These are phyloP conservation scores for Citrus sp. DNA, from an alignment of 345 rosid genomes.

Conservation along the genomic window DNA sequence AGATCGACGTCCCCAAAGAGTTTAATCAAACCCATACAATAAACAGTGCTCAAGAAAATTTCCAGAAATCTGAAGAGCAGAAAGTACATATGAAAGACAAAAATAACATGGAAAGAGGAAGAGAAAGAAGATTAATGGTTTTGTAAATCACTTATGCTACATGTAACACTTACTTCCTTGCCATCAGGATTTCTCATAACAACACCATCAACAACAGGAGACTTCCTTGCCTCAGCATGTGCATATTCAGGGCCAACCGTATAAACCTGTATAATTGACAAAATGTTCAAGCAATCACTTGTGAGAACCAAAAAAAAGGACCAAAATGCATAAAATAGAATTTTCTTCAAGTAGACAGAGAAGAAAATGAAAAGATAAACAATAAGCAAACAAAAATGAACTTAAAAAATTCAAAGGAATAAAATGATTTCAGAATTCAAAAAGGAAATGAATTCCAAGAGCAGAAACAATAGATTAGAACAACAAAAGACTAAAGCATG, in stretches of 20 bases:
- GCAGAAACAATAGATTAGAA: neutral
- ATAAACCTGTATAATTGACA: slow-evolving; percentile 65
- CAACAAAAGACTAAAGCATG: neutral
- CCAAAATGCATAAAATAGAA: neutral
- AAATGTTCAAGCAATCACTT: slow-evolving; percentile 15
- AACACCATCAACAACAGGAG: slow-evolving; percentile 99
- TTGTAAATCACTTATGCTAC: neutral
- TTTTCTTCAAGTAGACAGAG: neutral
- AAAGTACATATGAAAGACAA: neutral
- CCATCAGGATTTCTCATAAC: slow-evolving; percentile 98
- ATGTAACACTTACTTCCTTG: slow-evolving; percentile 72
- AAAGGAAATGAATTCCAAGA: neutral
- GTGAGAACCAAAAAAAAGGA: slow-evolving; percentile 4
- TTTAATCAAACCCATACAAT: neutral
- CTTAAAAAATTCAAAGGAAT: neutral
- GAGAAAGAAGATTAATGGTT: neutral
- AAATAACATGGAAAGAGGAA: neutral
- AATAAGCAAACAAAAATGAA: neutral
- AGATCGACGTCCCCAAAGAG: neutral
- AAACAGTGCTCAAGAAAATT: neutral
- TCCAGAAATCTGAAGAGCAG: neutral
- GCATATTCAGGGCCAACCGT: slow-evolving; percentile 99
- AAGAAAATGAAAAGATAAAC: neutral
- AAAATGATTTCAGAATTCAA: neutral
- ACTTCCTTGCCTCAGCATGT: slow-evolving; percentile 99